These are phyloP conservation scores for Rhodotorula sp. DNA, from an alignment of 1,284 basidiomycete species.

Conservation along the genomic window DNA sequence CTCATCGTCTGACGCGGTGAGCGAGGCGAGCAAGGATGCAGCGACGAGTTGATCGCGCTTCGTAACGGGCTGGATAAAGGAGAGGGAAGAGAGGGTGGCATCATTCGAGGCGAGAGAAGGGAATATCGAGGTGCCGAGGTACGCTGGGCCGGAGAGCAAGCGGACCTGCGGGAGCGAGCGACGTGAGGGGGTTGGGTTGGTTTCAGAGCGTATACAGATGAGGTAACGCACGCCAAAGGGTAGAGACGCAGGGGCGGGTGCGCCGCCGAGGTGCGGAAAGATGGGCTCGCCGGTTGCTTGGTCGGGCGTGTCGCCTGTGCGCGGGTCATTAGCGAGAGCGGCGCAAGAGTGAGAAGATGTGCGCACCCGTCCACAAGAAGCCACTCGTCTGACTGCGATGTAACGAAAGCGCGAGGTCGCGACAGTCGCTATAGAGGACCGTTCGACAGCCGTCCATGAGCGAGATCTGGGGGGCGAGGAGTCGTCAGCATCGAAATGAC, in stretches of 20 bases:
- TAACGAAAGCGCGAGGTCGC: conserved; percentile 65
- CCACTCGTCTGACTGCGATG: conserved; percentile 73
- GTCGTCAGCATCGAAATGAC: neutral
- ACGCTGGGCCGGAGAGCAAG: conserved; percentile 34
- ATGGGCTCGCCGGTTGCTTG: conserved; percentile 22
- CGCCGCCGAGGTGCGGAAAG: conserved; percentile 35
- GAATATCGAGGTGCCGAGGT: conserved; percentile 17
- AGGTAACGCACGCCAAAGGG: conserved; percentile 27
- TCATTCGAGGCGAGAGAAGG: conserved; percentile 9
- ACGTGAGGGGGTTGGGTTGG: no score
- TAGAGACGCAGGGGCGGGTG: conserved; percentile 8
- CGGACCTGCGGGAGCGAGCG: conserved; percentile 18
- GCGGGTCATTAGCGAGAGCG: neutral
- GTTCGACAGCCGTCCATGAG: conserved; percentile 84
- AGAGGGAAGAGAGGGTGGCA: neutral
- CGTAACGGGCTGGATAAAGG: conserved; percentile 1
- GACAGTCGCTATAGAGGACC: conserved; percentile 77
- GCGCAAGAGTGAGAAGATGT: no score
- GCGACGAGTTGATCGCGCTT: conserved; percentile 34
- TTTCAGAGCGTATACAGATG: no score
- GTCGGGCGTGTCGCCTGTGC: conserved; percentile 26
- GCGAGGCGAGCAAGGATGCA: conserved; percentile 16
- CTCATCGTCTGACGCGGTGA: neutral
- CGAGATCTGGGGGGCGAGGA: conserved; percentile 60
- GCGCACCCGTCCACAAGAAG: conserved; percentile 50